Evolutionary conservation across 139 green algal species (phyloP).

Genomic region (Picochlorum sp.): DNA sequence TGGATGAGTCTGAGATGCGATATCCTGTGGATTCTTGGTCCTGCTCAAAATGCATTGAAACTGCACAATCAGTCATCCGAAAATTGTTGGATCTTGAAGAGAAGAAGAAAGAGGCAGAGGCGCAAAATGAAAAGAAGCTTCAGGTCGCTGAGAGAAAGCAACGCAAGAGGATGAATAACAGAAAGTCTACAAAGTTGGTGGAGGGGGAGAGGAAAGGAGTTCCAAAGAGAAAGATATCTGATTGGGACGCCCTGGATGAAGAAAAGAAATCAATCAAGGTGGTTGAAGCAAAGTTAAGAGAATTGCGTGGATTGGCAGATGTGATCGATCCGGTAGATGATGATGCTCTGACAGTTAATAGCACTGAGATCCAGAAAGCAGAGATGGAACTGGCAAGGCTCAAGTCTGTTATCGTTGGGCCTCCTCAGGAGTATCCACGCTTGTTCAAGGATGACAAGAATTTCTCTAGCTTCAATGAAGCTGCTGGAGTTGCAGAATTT

Average conservation of each 20-base stretch:
- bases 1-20: slow-evolving; percentile 23
- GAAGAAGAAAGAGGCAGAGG: slow-evolving; percentile 11
- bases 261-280: slow-evolving; percentile 16
- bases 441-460: slow-evolving; percentile 10
- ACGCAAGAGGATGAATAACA: slow-evolving; percentile 16
- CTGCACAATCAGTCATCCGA: slow-evolving; percentile 17
- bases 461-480: slow-evolving; percentile 17
- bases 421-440: neutral
- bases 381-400: neutral
- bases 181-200: slow-evolving; percentile 5
- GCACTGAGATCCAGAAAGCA: neutral
- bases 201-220: neutral
- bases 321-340: neutral
- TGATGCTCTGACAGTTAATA: neutral
- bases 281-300: slow-evolving; percentile 6
- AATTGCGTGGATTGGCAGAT: slow-evolving; percentile 13
- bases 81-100: slow-evolving; percentile 31
- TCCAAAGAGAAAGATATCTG: neutral
- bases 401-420: neutral
- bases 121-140: slow-evolving; percentile 12
- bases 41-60: slow-evolving; percentile 40
- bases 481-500: slow-evolving; percentile 37
- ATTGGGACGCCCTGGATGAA: slow-evolving; percentile 34
- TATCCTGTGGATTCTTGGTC: slow-evolving; percentile 39
- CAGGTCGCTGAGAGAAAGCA: slow-evolving; percentile 40